phyloP scores from a whole-genome alignment of 2,329 filamentous ascomycete species.

The Drechslerella dactyloides region DNA sequence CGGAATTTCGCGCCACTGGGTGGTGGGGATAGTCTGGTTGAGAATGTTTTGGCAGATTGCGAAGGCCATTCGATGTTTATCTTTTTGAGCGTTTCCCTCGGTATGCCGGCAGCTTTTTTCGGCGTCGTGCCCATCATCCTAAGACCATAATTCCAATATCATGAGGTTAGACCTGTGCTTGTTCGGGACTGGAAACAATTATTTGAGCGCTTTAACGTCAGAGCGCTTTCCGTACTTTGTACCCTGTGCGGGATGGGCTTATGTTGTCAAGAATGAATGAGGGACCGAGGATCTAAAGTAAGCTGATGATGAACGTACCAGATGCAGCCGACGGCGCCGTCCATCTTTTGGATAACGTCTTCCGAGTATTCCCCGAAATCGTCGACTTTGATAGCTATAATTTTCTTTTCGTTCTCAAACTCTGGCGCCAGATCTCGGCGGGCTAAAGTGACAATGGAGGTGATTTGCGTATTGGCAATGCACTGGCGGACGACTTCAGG shows the following conservation, averaged over 20 bases:
- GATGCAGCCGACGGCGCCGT: conserved; percentile 61
- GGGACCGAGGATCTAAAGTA: neutral
- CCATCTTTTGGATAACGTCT: conserved; percentile 59
- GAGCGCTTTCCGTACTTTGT: too few relatives aligned
- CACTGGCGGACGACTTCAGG: conserved; percentile 63
- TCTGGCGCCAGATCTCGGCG: conserved; percentile 61
- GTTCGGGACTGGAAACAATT: too few relatives aligned
- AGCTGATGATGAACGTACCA: conserved; percentile 56
- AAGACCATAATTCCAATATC: conserved; percentile 45
- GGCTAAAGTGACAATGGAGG: conserved; percentile 63
- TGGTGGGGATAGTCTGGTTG: conserved; percentile 51
- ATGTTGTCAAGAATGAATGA: conserved; percentile 6
- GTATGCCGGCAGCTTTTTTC: conserved; percentile 22
- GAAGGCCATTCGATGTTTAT: conserved; percentile 57
- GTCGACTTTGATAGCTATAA: conserved; percentile 61
- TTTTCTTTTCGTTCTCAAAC: conserved; percentile 62
- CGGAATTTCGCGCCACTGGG: conserved; percentile 57
- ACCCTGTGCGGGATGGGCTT: too few relatives aligned
- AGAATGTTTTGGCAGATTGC: conserved; percentile 56
- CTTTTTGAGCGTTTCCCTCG: conserved; percentile 53
- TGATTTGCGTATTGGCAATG: conserved; percentile 63
- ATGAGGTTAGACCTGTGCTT: neutral
- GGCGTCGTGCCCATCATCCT: conserved; percentile 52
- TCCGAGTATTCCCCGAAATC: conserved; percentile 65
- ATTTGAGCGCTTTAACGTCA: neutral